Conservation (phyloP, 305 asterid genomes). For the Plantago coronopus region DNA sequence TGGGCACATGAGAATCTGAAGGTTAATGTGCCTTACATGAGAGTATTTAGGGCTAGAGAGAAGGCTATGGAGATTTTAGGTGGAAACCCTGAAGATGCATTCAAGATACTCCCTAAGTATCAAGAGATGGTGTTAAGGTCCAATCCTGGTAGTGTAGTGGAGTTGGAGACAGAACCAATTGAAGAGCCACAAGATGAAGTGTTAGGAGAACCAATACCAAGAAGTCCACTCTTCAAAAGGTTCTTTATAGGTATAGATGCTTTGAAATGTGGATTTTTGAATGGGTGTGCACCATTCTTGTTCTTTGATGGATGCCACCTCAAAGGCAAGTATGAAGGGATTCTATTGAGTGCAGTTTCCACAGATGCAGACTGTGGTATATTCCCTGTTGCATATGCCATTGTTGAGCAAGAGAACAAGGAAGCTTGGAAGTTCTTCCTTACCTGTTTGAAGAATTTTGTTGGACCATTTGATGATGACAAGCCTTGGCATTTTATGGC, state of each 20-base stretch:
- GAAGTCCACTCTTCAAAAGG: not conserved
- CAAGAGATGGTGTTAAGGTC: not conserved
- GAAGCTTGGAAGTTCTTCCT: not conserved
- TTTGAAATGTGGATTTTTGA: not conserved
- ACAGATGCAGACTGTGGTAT: not conserved
- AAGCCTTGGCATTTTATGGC: not conserved
- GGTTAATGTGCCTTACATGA: not conserved
- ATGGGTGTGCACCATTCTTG: not conserved
- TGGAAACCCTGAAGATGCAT: not conserved
- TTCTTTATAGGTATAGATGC: not conserved
- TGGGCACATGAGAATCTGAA: too few relatives aligned
- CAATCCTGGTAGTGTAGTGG: not conserved
- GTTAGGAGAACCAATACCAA: too few relatives aligned
- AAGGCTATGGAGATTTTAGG: not conserved
- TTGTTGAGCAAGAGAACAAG: not conserved
- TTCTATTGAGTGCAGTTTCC: not conserved
- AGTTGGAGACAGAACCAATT: not conserved
- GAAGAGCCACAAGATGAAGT: not conserved
- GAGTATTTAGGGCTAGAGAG: not conserved
- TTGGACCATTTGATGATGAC: not conserved
- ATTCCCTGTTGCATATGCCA: not conserved
- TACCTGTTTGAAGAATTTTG: not conserved
- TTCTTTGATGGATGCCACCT: conserved; percentile 9
- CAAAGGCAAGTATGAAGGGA: not conserved
- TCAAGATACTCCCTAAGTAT: not conserved